phyloP scores from a whole-genome alignment of 164 flowering plant genomes.

The Chimonanthus salicifolius region DNA sequence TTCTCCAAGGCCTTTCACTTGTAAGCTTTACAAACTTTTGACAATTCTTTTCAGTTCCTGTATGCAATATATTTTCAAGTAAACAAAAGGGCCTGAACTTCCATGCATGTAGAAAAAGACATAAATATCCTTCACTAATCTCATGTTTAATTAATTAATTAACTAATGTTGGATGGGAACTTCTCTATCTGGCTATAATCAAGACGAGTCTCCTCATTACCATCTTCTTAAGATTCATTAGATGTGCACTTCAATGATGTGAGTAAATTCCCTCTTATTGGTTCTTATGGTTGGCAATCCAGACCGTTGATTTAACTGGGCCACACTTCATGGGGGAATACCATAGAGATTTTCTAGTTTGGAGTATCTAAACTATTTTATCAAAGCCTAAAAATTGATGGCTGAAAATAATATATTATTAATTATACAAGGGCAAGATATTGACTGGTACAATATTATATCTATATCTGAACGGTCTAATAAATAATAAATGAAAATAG shows the following conservation, averaged over 20 bases:
- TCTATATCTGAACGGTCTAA: too few species aligned
- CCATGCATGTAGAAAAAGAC: background rate
- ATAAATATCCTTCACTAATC: background rate
- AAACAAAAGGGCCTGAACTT: background rate
- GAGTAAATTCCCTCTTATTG: background rate
- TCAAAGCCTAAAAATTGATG: background rate
- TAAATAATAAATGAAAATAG: too few species aligned
- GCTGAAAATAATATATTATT: too few species aligned
- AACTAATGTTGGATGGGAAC: background rate
- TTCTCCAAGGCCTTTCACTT: constrained; percentile 27
- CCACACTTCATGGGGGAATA: background rate
- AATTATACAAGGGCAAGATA: background rate
- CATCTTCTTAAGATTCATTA: background rate
- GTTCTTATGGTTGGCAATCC: background rate
- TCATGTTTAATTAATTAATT: background rate
- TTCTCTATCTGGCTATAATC: background rate
- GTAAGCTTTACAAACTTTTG: constrained; percentile 19
- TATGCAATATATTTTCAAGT: background rate
- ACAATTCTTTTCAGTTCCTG: background rate
- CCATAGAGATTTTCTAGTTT: background rate
- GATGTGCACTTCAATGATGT: background rate
- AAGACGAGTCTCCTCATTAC: background rate
- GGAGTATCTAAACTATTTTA: background rate
- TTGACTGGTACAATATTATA: too few species aligned
- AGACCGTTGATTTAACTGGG: background rate